A percentile compares a stretch with the other conserved stretches of the same genome.
Conservation (phyloP, 2,329 filamentous ascomycete species). For the Raffaelea ambrosiae region DNA sequence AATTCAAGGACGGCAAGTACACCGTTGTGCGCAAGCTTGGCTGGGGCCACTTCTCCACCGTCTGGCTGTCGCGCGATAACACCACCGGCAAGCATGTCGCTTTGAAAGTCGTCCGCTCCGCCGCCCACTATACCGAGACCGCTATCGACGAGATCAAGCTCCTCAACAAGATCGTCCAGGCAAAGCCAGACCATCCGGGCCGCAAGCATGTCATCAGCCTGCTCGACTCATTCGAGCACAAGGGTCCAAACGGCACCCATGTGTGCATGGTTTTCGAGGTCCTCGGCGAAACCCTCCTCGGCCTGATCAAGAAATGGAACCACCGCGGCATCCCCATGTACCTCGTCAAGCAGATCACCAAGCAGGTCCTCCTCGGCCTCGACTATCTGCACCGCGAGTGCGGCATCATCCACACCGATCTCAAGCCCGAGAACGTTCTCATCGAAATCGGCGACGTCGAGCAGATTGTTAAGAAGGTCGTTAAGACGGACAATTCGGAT, state of each 20-base stretch:
- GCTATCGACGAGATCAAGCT: conserved; percentile 98
- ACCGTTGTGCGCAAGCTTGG: conserved; percentile 92
- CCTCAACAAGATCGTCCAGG: conserved; percentile 91
- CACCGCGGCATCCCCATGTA: conserved; percentile 94
- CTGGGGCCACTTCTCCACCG: conserved; percentile 99
- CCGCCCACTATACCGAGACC: conserved; percentile 97
- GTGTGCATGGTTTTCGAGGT: conserved; percentile 99
- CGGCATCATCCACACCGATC: conserved; percentile 95
- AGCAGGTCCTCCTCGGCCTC: conserved; percentile 89
- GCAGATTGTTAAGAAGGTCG: conserved; percentile 93
- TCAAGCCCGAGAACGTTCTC: conserved; percentile 96
- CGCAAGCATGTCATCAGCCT: conserved; percentile 93
- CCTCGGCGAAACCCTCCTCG: conserved; percentile 85
- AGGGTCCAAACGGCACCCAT: conserved; percentile 90
- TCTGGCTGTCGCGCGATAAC: conserved; percentile 80
- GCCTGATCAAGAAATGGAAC: conserved; percentile 97
- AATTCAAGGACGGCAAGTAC: conserved; percentile 96
- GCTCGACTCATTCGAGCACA: conserved; percentile 94
- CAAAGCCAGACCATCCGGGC: conserved; percentile 89
- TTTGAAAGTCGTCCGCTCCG: conserved; percentile 93
- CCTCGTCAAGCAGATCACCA: conserved; percentile 96
- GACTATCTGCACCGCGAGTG: conserved; percentile 97
- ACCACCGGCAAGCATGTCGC: conserved; percentile 87
- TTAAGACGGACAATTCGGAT: conserved; percentile 66
- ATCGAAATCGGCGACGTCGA: conserved; percentile 99